A percentile compares a stretch with the other conserved stretches of the same genome.
Evolutionary conservation across 1,284 basidiomycete genomes (phyloP).

Genomic region (Schizopora paradoxa): DNA sequence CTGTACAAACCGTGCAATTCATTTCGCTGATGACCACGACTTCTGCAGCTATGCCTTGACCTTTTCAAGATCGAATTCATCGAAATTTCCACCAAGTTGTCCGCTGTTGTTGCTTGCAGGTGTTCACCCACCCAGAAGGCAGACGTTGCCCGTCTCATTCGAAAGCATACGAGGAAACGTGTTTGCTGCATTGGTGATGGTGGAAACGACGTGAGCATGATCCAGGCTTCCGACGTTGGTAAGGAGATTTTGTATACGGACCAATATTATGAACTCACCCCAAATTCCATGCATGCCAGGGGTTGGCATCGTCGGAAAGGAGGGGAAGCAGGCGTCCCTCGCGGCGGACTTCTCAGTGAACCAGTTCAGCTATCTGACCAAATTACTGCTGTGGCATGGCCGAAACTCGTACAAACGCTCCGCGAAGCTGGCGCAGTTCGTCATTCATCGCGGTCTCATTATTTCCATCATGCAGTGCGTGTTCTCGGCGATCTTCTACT

Average conservation of each 20-base stretch:
- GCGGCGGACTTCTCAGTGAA: slow-evolving; percentile 98
- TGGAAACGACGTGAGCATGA: slow-evolving; percentile 95
- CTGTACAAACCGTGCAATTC: neutral
- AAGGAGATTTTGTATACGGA: slow-evolving; percentile 24
- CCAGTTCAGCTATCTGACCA: slow-evolving; percentile 93
- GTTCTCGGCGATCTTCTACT: slow-evolving; percentile 97
- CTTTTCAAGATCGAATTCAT: slow-evolving; percentile 93
- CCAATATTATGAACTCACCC: neutral
- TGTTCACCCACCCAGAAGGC: slow-evolving; percentile 99
- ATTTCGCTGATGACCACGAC: neutral
- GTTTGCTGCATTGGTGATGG: slow-evolving; percentile 98
- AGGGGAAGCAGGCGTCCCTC: slow-evolving; percentile 96
- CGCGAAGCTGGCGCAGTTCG: slow-evolving; percentile 96
- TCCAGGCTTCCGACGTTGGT: slow-evolving; percentile 93
- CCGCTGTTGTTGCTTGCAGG: slow-evolving; percentile 94
- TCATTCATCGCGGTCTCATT: slow-evolving; percentile 96
- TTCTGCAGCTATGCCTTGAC: slow-evolving; percentile 74
- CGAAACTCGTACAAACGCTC: slow-evolving; percentile 98
- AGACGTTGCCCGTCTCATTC: slow-evolving; percentile 91
- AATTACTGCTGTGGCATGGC: slow-evolving; percentile 94
- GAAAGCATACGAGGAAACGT: slow-evolving; percentile 84
- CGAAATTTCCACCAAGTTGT: slow-evolving; percentile 91
- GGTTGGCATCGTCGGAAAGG: slow-evolving; percentile 97
- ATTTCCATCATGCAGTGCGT: slow-evolving; percentile 98
- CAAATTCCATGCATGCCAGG: slow-evolving; percentile 46